phyloP scores from a whole-genome alignment of 1,284 basidiomycete genomes.

The Apiotrichum mycotoxinovorans region DNA sequence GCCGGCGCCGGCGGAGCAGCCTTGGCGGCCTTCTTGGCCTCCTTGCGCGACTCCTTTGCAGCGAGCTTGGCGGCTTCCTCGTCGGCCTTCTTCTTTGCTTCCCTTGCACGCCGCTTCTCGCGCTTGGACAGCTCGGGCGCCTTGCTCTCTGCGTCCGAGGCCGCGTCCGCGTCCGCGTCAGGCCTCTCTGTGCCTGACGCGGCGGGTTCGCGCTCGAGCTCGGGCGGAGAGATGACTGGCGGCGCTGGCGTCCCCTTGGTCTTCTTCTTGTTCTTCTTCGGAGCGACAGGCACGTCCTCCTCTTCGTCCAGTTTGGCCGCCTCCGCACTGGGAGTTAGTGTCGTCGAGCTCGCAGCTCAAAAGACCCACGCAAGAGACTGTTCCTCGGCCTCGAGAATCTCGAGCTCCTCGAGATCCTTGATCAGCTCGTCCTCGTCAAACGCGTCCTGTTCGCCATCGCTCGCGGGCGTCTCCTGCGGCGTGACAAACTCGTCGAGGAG shows the following conservation, averaged over 20 bases:
- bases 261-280: conserved; percentile 10
- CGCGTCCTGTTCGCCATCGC: conserved; percentile 17
- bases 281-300: conserved; percentile 14
- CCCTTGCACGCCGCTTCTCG: conserved; percentile 72
- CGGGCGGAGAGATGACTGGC: background rate
- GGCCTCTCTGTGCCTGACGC: background rate
- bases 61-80: conserved; percentile 36
- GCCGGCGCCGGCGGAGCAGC: background rate
- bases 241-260: background rate
- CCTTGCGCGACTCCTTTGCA: conserved; percentile 32
- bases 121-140: conserved; percentile 63
- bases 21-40: conserved; percentile 25
- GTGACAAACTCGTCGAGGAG: conserved; percentile 21
- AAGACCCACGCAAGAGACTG: conserved; percentile 18
- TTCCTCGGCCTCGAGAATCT: conserved; percentile 13
- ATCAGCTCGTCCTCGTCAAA: conserved; percentile 16
- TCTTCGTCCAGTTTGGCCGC: conserved; percentile 14
- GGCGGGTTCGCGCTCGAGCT: background rate
- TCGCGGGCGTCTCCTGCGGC: conserved; percentile 21
- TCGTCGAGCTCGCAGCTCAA: rapidly evolving
- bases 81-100: conserved; percentile 68
- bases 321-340: conserved; percentile 6
- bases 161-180: conserved; percentile 6
- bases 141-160: conserved; percentile 5
- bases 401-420: conserved; percentile 18